Evolutionary conservation across 805 yeast species (phyloP).

Genomic region (Kodamaea kaohsiungensis): DNA sequence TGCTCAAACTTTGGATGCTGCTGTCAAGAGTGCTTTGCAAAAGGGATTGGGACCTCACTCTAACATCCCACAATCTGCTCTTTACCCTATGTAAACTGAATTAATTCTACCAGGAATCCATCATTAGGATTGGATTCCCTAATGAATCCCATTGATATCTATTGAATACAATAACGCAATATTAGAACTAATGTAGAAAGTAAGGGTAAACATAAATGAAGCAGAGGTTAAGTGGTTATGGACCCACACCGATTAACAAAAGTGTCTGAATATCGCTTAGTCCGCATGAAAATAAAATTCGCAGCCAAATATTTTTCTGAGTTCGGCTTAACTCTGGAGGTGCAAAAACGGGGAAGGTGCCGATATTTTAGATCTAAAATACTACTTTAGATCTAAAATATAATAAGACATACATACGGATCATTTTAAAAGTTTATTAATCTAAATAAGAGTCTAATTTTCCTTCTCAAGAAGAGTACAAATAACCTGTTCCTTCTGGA

Average conservation of each 20-base stretch:
- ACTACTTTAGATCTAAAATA: no score
- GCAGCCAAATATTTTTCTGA: neutral
- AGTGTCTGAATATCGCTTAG: neutral
- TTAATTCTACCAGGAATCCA: neutral
- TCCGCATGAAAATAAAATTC: neutral
- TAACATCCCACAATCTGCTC: neutral
- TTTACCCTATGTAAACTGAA: no score
- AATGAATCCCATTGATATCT: neutral
- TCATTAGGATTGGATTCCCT: neutral
- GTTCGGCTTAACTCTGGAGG: no score
- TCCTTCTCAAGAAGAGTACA: neutral
- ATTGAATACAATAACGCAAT: neutral
- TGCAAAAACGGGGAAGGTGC: no score
- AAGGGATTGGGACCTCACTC: conserved; percentile 2
- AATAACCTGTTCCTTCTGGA: neutral
- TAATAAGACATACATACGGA: no score
- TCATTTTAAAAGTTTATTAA: no score
- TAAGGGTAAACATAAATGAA: no score
- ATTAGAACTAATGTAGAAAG: neutral
- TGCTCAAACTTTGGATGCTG: neutral
- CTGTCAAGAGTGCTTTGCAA: conserved; percentile 1
- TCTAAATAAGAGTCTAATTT: no score
- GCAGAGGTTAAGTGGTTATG: neutral
- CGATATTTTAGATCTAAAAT: no score
- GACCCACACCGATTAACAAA: neutral